Percentiles rank a stretch among this genome's conserved stretches.
Evolutionary conservation across 495 filamentous ascomycete genomes (phyloP).

Genomic region (Chaetomidium leptoderma): DNA sequence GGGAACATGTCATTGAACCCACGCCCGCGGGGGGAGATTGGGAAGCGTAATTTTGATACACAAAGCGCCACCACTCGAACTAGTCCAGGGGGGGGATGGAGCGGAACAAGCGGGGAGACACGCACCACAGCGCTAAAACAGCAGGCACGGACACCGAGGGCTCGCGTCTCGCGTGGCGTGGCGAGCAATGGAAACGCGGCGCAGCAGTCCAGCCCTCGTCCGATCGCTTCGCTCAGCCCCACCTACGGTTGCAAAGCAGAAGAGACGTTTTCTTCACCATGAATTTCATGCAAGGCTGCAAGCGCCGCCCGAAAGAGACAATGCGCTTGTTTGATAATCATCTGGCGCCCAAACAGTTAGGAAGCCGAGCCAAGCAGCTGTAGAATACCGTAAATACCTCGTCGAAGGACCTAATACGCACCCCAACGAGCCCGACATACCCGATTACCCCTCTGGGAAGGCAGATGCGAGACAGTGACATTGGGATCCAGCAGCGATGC

Average conservation of each 20-base stretch:
- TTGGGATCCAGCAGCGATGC: not conserved
- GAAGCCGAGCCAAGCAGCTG: not conserved
- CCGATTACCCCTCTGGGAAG: not conserved
- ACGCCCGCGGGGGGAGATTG: not conserved
- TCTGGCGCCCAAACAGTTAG: not conserved
- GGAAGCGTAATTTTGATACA: slow-evolving; percentile 13
- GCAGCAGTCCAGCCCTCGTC: too few species aligned
- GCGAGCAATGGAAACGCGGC: too few species aligned
- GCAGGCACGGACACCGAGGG: not conserved
- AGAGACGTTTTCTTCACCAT: not conserved
- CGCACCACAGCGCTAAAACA: not conserved
- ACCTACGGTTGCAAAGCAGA: not conserved
- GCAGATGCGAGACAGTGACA: not conserved
- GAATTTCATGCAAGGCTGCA: not conserved
- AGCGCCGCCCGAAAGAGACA: not conserved
- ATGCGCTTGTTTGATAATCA: slow-evolving; percentile 1
- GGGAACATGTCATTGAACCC: not conserved
- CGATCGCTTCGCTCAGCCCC: not conserved
- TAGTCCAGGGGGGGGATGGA: slow-evolving; percentile 1
- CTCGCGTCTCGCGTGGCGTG: too few species aligned
- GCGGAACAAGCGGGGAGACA: not conserved
- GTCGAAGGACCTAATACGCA: not conserved
- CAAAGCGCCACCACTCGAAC: not conserved
- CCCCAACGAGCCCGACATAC: not conserved
- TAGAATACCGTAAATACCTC: too few species aligned